Evolutionary conservation across 106 monocot genomes (phyloP).

Genomic region (Platanthera zijinensis): DNA sequence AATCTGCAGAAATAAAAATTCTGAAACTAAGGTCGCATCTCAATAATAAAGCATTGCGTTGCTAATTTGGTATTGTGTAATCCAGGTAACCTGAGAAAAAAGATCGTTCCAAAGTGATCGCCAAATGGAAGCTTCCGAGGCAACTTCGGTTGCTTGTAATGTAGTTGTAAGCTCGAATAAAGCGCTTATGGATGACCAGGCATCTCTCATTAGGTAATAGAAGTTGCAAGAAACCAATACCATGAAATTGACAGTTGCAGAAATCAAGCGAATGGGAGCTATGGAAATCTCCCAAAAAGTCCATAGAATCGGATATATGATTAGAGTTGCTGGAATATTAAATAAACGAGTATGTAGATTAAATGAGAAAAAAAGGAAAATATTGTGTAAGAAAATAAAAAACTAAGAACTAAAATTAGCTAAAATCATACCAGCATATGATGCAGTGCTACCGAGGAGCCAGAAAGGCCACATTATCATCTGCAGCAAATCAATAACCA

Average conservation of each 20-base stretch:
- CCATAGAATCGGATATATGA: constrained; percentile 69
- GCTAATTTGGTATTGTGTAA: not conserved
- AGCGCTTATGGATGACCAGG: constrained; percentile 49
- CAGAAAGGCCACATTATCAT: constrained; percentile 75
- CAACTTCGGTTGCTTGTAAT: constrained; percentile 34
- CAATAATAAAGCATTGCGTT: not conserved
- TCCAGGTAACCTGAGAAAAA: constrained; percentile 71
- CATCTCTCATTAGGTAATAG: constrained; percentile 32
- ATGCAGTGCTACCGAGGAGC: constrained; percentile 33
- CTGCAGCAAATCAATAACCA: constrained; percentile 30
- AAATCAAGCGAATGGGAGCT: constrained; percentile 51
- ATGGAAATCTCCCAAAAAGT: constrained; percentile 48
- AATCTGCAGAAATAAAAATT: constrained; percentile 37
- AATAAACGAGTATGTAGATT: constrained; percentile 1
- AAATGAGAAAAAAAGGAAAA: not conserved
- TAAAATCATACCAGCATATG: constrained; percentile 55
- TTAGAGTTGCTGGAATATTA: constrained; percentile 35
- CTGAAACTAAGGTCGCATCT: not conserved
- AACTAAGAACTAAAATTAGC: not conserved
- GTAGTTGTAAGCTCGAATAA: constrained; percentile 59
- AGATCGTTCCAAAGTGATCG: constrained; percentile 91
- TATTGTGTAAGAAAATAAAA: constrained; percentile 1
- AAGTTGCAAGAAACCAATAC: constrained; percentile 26
- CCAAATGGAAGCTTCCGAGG: constrained; percentile 74
- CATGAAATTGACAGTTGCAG: constrained; percentile 35